Conservation (phyloP, 2,329 filamentous ascomycete genomes). For the Fusarium sp. region DNA sequence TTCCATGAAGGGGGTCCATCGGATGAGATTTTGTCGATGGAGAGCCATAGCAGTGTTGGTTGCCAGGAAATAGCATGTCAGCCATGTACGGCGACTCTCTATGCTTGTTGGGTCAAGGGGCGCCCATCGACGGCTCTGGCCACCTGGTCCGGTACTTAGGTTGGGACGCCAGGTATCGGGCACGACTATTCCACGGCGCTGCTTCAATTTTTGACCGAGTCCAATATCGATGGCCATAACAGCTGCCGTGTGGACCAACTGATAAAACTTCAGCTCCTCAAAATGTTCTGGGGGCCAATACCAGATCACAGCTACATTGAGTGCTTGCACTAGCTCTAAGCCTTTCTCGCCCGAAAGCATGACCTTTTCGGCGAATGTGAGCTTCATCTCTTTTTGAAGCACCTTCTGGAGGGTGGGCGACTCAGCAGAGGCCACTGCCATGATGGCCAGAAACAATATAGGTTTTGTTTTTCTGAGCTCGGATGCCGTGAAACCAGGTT, state of each 20-base stretch:
- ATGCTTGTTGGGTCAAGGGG: conserved; percentile 63
- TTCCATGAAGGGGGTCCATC: conserved; percentile 68
- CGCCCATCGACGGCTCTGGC: conserved; percentile 44
- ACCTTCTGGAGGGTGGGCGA: conserved; percentile 64
- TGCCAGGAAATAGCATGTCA: conserved; percentile 67
- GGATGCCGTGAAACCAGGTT: conserved; percentile 60
- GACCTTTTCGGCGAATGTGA: conserved; percentile 76
- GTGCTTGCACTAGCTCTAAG: conserved; percentile 81
- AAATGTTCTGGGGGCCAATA: conserved; percentile 85
- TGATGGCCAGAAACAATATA: conserved; percentile 74
- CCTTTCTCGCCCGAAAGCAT: conserved; percentile 82
- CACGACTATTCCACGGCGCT: conserved; percentile 31
- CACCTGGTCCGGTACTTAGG: conserved; percentile 34
- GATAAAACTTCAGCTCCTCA: conserved; percentile 90
- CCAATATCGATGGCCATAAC: conserved; percentile 87
- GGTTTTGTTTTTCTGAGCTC: conserved; percentile 69
- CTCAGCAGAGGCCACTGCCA: conserved; percentile 71
- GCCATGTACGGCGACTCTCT: conserved; percentile 66
- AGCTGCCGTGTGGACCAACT: conserved; percentile 81
- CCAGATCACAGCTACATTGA: conserved; percentile 82
- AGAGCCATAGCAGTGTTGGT: conserved; percentile 69
- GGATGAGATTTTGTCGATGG: conserved; percentile 67
- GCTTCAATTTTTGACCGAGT: conserved; percentile 61
- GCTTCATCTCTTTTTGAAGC: conserved; percentile 75
- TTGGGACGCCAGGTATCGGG: conserved; percentile 46